A percentile compares a stretch with the other conserved stretches of the same genome.
Evolutionary conservation across 2,329 filamentous ascomycete species (phyloP).

Genomic region (Fonsecaea multimorphosa): DNA sequence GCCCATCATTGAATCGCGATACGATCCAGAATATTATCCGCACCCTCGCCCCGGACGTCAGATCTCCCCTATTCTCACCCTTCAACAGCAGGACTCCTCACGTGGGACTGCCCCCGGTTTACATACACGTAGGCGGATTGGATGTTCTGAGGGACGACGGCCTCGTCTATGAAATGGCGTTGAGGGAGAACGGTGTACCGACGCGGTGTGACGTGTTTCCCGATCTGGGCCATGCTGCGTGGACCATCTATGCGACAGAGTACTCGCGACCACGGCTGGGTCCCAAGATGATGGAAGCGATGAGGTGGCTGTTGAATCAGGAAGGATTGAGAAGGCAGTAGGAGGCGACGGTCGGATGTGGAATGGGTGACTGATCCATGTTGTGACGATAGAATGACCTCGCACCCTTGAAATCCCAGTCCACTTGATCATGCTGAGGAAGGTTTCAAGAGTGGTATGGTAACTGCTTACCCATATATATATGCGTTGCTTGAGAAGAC

Average conservation of each 20-base stretch:
- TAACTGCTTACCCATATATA: conserved; percentile 11
- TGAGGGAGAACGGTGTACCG: conserved; percentile 10
- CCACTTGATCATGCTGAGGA: neutral
- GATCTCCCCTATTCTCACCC: conserved; percentile 9
- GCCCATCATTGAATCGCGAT: neutral
- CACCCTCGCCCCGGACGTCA: conserved; percentile 8
- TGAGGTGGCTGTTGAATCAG: conserved; percentile 14
- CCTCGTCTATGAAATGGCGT: conserved; percentile 13
- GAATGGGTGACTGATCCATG: neutral
- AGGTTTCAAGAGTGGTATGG: neutral
- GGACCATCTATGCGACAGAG: conserved; percentile 15
- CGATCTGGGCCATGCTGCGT: conserved; percentile 10
- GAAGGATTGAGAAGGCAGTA: neutral
- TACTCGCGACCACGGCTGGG: conserved; percentile 9
- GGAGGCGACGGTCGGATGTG: neutral
- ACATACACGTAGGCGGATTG: conserved; percentile 17
- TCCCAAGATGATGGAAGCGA: conserved; percentile 17
- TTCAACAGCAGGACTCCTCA: conserved; percentile 41
- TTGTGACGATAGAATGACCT: neutral
- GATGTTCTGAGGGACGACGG: conserved; percentile 23
- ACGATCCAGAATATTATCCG: conserved; percentile 2
- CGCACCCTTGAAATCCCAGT: too few species aligned
- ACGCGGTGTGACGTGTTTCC: conserved; percentile 9
- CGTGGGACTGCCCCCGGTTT: conserved; percentile 45
- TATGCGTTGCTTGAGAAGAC: conserved; percentile 1